Evolutionary conservation across 768 basidiomycete species (phyloP), one percentile per base, ranked within the genome.

Genomic region (Lepiota brunneoincarnata): DNA sequence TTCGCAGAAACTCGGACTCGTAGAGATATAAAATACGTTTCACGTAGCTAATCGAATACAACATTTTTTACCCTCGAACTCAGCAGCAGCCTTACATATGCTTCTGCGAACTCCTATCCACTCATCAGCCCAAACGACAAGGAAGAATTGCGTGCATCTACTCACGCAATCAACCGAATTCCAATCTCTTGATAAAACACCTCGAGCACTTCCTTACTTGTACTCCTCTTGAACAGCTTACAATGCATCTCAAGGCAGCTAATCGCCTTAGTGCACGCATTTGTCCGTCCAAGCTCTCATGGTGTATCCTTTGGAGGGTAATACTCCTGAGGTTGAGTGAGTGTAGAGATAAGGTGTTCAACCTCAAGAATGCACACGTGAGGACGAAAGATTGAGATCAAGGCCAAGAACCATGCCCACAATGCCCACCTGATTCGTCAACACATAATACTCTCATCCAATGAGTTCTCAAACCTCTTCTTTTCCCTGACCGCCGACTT

Each of bases 151-250:
- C n/a, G n/a, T 12, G 10, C 6, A 26, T 36, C 17, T 14, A 35
- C 87, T 60, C 52, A 93, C 93, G 78, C 83, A 60, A 92, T 85
- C 7, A 94, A 67, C 34, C 97, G 84, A 54, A 97, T 86, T 4
- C 96, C 96, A 41, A 99, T 90, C 69, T 99, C 97, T 69, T 95
- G 91, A 67, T 98, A 93, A 69, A 99, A 98, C 3, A 99, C 96
- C 64, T 98, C 97, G 31, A 99, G 72, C 2, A 98, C 94, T 60
- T 98, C 96, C 67, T 92, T 90, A 65, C 89, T 94, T 44, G 96
- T 96, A 59, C 91, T 97, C 0, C 95, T 96, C 58, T 88, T 89
- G 45, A 99, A 72, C 44, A 98, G 76, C 59, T 87, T 88, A 64
- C 95, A 96, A 68, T 99, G 97, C 73, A 80, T 84, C 66, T 93